Conservation (phyloP, 495 filamentous ascomycete genomes). For the Xylaria venustula region DNA sequence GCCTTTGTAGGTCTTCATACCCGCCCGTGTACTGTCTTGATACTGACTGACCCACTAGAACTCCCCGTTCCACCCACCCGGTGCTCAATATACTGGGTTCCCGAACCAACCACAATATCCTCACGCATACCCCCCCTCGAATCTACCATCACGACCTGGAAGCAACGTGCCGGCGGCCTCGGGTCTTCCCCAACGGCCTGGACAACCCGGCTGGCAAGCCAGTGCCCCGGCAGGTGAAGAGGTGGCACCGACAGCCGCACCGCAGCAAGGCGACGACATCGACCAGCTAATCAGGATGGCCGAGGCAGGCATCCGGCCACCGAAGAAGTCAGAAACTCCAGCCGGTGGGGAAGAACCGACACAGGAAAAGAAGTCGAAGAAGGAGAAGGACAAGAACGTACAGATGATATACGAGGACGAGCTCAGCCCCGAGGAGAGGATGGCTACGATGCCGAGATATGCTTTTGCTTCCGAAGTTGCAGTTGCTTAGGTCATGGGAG, state of each 20-base stretch:
- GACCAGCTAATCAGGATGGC: constrained; percentile 59
- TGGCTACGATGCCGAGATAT: constrained; percentile 76
- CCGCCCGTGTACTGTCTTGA: not conserved
- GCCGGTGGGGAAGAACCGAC: constrained; percentile 37
- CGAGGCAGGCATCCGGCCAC: constrained; percentile 54
- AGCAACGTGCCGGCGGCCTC: constrained; percentile 29
- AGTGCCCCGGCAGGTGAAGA: constrained; percentile 60
- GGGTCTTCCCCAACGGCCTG: constrained; percentile 37
- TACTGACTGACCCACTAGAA: constrained; percentile 24
- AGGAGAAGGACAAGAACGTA: constrained; percentile 65
- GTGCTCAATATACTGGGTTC: constrained; percentile 33
- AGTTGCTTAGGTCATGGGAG: constrained; percentile 13
- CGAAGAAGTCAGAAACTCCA: constrained; percentile 44
- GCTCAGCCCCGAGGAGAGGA: constrained; percentile 82
- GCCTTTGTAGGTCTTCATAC: constrained; percentile 50
- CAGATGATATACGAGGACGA: constrained; percentile 80
- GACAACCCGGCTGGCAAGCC: constrained; percentile 36
- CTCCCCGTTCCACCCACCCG: constrained; percentile 43
- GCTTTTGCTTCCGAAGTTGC: constrained; percentile 57
- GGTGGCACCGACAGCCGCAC: constrained; percentile 53
- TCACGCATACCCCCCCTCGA: constrained; percentile 38
- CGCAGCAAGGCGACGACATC: constrained; percentile 50
- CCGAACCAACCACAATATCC: constrained; percentile 36
- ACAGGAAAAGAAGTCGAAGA: constrained; percentile 65
- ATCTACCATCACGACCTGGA: constrained; percentile 42